Percentiles rank a stretch among this genome's conserved stretches.
Evolutionary conservation across 306 rosid species (phyloP).

Genomic region (Spatholobus suberectus): DNA sequence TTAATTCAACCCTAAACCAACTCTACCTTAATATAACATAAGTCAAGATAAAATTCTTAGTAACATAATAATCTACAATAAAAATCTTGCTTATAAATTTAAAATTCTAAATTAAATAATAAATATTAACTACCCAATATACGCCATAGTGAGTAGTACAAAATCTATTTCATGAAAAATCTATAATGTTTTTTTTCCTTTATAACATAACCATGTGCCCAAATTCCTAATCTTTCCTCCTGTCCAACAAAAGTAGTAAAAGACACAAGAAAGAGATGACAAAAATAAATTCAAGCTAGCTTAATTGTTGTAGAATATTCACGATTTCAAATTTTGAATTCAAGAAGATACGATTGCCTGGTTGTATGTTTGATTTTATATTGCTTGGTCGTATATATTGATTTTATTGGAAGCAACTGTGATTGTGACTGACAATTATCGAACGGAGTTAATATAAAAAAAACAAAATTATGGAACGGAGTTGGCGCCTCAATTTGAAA

Average conservation of each 20-base stretch:
- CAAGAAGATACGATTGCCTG: background rate
- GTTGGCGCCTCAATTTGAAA: conserved; percentile 34
- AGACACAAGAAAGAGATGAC: background rate
- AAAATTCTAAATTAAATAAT: no score
- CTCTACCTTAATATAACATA: no score
- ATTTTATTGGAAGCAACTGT: background rate
- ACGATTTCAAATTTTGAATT: background rate
- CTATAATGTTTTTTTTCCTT: background rate
- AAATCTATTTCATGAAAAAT: no score
- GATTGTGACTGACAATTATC: background rate
- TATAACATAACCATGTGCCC: background rate
- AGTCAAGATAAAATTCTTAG: no score
- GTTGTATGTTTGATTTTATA: background rate
- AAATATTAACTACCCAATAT: background rate
- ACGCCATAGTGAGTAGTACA: background rate
- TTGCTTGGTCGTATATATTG: conserved; percentile 1
- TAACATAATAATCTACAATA: no score
- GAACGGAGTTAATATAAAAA: background rate
- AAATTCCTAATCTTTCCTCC: background rate
- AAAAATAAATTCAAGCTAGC: background rate
- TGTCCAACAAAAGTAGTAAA: background rate
- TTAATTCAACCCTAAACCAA: no score
- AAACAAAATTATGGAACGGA: background rate
- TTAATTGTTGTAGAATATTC: background rate
- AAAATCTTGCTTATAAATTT: no score